These are phyloP conservation scores for Elsinoe australis DNA, from an alignment of 2,329 filamentous ascomycete species.

Conservation along the genomic window DNA sequence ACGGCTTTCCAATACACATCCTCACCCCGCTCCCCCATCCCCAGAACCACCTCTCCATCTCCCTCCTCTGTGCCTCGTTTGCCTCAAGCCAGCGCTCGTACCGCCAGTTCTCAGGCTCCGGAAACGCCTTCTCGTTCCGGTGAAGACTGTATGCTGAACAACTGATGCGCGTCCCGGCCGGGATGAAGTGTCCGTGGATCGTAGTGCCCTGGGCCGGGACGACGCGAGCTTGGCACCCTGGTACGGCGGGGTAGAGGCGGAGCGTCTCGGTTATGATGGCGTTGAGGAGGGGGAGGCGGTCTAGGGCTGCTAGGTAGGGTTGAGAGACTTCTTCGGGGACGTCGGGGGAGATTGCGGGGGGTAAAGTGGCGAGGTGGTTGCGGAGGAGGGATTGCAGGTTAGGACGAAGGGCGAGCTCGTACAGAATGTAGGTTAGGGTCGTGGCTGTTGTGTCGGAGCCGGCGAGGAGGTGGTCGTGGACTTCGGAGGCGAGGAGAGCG, in stretches of 20 bases:
- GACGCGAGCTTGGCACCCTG: constrained; percentile 51
- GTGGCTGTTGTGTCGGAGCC: constrained; percentile 68
- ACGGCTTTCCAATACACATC: constrained; percentile 41
- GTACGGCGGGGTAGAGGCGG: constrained; percentile 50
- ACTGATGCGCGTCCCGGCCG: constrained; percentile 33
- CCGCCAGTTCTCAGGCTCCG: constrained; percentile 31
- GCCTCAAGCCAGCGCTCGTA: constrained; percentile 34
- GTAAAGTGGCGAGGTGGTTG: constrained; percentile 16
- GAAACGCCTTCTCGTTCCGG: constrained; percentile 36
- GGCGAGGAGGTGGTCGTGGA: constrained; percentile 65
- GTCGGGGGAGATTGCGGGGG: background rate
- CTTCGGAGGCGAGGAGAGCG: constrained; percentile 50
- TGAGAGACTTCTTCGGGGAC: background rate
- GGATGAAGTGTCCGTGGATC: constrained; percentile 26
- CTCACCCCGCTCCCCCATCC: constrained; percentile 41
- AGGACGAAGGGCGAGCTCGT: constrained; percentile 35
- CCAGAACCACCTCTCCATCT: constrained; percentile 43
- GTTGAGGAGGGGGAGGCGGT: constrained; percentile 45
- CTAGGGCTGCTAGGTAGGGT: constrained; percentile 28
- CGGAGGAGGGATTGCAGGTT: constrained; percentile 20
- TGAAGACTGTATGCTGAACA: constrained; percentile 39
- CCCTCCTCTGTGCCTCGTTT: constrained; percentile 28
- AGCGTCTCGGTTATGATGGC: constrained; percentile 52
- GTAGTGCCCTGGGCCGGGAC: constrained; percentile 31
- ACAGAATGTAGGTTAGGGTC: constrained; percentile 52